These are phyloP conservation scores for Pachysandra terminalis DNA, from an alignment of 164 flowering plant genomes.

Conservation along the genomic window DNA sequence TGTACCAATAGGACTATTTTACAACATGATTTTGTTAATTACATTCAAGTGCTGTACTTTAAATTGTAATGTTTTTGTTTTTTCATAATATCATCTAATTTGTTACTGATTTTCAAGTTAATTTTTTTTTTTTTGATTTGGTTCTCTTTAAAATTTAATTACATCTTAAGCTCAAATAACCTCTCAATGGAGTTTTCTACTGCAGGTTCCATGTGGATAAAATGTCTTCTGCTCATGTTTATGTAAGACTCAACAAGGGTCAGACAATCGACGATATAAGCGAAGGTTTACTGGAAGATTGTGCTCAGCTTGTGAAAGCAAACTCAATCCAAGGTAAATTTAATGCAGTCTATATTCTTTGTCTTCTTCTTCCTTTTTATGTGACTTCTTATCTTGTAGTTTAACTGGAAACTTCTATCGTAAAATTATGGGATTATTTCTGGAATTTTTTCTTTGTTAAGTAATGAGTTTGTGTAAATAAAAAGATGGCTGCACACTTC, in stretches of 20 bases:
- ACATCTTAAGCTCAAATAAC: background rate
- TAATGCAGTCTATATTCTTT: background rate
- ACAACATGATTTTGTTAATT: too few species aligned
- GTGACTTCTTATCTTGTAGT: background rate
- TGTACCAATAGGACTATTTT: too few species aligned
- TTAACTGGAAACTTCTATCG: background rate
- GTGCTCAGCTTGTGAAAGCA: slow-evolving; percentile 98
- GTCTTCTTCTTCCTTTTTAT: background rate
- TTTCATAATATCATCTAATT: background rate
- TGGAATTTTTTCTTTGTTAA: background rate
- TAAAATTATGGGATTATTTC: background rate
- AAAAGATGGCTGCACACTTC: background rate
- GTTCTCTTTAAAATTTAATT: too few species aligned
- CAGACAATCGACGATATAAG: slow-evolving; percentile 85
- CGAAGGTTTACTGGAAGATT: slow-evolving; percentile 94
- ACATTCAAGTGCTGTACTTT: background rate
- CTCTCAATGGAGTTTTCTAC: slow-evolving; percentile 2
- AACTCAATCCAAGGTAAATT: slow-evolving; percentile 92
- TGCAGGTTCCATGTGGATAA: slow-evolving; percentile 99
- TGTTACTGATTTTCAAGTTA: background rate
- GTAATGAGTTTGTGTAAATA: background rate
- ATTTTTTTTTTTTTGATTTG: background rate
- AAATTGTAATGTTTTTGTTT: too few species aligned
- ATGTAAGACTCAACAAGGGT: slow-evolving; percentile 80
- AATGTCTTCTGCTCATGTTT: slow-evolving; percentile 99